A percentile compares a stretch with the other conserved stretches of the same genome.
phyloP scores from a whole-genome alignment of 805 yeast species.

The Ogataea haglerorum region DNA sequence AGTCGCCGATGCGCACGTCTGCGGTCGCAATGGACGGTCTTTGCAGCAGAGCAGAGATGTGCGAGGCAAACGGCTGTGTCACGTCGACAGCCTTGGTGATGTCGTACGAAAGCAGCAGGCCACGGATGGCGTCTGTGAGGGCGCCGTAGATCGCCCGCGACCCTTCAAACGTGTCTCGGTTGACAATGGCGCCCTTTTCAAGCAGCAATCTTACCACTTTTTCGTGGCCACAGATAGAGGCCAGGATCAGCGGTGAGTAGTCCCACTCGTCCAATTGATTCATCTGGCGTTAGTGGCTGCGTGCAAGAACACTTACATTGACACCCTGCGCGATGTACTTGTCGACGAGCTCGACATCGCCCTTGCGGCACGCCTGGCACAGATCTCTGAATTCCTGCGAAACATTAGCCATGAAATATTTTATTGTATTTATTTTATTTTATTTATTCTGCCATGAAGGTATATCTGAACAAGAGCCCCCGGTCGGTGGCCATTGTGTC shows the following conservation, averaged over 20 bases:
- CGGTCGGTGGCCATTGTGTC: constrained; percentile 67
- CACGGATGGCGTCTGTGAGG: constrained; percentile 60
- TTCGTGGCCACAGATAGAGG: constrained; percentile 73
- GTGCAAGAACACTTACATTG: constrained; percentile 32
- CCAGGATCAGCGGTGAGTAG: constrained; percentile 69
- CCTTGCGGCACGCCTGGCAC: constrained; percentile 64
- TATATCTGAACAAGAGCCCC: constrained; percentile 60
- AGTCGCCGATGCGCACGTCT: constrained; percentile 32
- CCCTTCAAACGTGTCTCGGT: constrained; percentile 79
- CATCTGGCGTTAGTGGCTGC: constrained; percentile 12
- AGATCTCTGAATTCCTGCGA: constrained; percentile 41
- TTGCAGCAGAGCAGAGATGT: constrained; percentile 47
- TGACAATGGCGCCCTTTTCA: constrained; percentile 70
- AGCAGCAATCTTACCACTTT: constrained; percentile 58
- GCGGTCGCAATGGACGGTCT: constrained; percentile 28
- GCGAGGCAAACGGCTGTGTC: constrained; percentile 70
- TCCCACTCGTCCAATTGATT: constrained; percentile 67
- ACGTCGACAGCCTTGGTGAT: constrained; percentile 65
- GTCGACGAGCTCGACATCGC: constrained; percentile 65
- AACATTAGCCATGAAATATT: constrained; percentile 5
- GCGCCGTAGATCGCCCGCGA: constrained; percentile 78
- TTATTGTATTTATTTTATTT: background rate
- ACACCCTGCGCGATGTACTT: constrained; percentile 51
- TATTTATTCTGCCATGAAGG: constrained; percentile 42
- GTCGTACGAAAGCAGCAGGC: constrained; percentile 55